A percentile compares a stretch with the other conserved stretches of the same genome.
These are phyloP conservation scores for Didymella pomorum DNA, from an alignment of 2,329 filamentous ascomycete species.

Conservation along the genomic window DNA sequence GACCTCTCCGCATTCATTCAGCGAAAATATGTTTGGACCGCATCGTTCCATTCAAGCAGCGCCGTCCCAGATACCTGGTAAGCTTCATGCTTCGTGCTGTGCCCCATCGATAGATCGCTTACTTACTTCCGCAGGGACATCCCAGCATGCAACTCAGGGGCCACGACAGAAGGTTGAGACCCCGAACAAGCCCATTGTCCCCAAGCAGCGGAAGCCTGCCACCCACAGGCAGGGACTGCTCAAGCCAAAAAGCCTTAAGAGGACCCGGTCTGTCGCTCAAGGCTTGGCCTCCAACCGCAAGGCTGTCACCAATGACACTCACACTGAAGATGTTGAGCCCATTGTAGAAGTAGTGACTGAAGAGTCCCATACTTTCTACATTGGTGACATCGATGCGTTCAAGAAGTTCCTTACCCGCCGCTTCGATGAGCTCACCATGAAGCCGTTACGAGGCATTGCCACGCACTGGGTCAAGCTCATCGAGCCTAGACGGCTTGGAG, in stretches of 20 bases:
- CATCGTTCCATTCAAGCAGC: conserved; percentile 8
- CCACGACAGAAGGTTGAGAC: background rate
- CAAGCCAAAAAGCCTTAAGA: conserved; percentile 25
- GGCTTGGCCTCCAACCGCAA: conserved; percentile 6
- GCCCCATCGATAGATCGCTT: conserved; percentile 12
- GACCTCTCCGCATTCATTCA: conserved; percentile 1
- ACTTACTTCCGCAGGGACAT: conserved; percentile 15
- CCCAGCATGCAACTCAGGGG: conserved; percentile 4
- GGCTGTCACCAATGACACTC: conserved; percentile 8
- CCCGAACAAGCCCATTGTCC: background rate
- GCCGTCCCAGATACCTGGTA: conserved; percentile 20
- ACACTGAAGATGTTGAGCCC: conserved; percentile 20
- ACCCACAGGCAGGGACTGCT: conserved; percentile 2
- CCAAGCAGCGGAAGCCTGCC: background rate
- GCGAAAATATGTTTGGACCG: background rate
- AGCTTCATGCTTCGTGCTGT: conserved; percentile 7
- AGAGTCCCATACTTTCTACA: conserved; percentile 31
- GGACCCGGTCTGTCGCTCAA: conserved; percentile 23
- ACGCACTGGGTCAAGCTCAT: conserved; percentile 44
- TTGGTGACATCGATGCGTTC: conserved; percentile 36
- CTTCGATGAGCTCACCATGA: conserved; percentile 45
- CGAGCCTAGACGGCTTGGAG: conserved; percentile 36
- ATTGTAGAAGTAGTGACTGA: conserved; percentile 21
- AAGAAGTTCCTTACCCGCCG: conserved; percentile 35
- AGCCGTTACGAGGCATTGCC: conserved; percentile 42